phyloP scores from a whole-genome alignment of 352 stramenopile species.

The Pythium biforme region DNA sequence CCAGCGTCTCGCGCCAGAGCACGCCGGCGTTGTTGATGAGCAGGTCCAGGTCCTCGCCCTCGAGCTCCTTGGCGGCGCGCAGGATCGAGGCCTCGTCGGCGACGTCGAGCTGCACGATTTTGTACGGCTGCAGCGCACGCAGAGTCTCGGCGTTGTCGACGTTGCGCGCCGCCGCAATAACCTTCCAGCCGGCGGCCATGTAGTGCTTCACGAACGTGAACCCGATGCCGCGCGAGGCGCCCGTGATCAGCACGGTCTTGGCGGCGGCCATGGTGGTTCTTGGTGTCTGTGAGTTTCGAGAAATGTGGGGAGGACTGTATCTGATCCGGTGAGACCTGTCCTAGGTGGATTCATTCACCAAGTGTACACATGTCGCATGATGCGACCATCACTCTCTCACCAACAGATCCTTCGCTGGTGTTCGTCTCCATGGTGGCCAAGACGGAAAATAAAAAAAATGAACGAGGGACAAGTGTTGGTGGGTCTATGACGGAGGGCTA shows the following conservation, averaged over 20 bases:
- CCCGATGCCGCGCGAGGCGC: slow-evolving; percentile 49
- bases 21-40: slow-evolving; percentile 68
- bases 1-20: slow-evolving; percentile 27
- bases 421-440: not conserved
- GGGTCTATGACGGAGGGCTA: too few species aligned
- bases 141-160: slow-evolving; percentile 32
- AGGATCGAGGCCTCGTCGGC: slow-evolving; percentile 45
- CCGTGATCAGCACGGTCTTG: slow-evolving; percentile 54
- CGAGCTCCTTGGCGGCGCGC: slow-evolving; percentile 32
- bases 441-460: not conserved
- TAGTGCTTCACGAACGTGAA: slow-evolving; percentile 41
- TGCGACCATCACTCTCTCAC: not conserved
- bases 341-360: too few species aligned
- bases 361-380: slow-evolving; percentile 10
- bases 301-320: too few species aligned
- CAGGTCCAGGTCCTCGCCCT: slow-evolving; percentile 48
- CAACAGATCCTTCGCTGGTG: not conserved
- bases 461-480: too few species aligned
- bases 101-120: slow-evolving; percentile 44
- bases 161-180: slow-evolving; percentile 30
- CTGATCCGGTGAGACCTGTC: too few species aligned
- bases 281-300: slow-evolving; percentile 15
- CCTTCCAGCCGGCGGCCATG: slow-evolving; percentile 27
- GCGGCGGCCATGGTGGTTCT: slow-evolving; percentile 22
- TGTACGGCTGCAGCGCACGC: slow-evolving; percentile 26